phyloP scores from a whole-genome alignment of 495 filamentous ascomycete species.

The Penicillium odoratum region DNA sequence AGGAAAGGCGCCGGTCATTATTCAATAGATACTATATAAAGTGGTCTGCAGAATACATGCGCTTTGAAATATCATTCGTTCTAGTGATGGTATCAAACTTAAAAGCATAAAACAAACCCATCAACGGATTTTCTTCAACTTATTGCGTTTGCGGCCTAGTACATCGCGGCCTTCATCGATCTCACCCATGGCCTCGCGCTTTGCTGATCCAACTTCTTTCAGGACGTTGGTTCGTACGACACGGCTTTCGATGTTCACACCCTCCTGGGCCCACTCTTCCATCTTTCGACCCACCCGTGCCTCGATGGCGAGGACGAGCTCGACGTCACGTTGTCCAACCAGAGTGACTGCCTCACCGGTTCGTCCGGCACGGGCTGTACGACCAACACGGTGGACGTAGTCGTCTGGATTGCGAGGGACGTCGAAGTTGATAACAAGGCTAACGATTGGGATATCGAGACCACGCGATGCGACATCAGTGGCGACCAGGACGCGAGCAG shows the following conservation, averaged over 20 bases:
- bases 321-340: conserved; percentile 88
- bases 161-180: conserved; percentile 92
- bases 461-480: conserved; percentile 96
- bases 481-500: conserved; percentile 86
- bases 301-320: conserved; percentile 85
- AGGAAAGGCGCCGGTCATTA: background rate
- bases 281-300: conserved; percentile 76
- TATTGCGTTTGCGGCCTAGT: conserved; percentile 46
- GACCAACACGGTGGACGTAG: conserved; percentile 94
- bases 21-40: background rate
- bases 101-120: conserved; percentile 9
- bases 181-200: conserved; percentile 81
- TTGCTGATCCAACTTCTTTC: conserved; percentile 88
- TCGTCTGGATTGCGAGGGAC: conserved; percentile 94
- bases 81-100: conserved; percentile 18
- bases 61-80: conserved; percentile 3
- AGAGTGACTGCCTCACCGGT: conserved; percentile 81
- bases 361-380: conserved; percentile 88
- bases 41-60: background rate
- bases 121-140: conserved; percentile 48
- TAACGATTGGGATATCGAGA: conserved; percentile 92
- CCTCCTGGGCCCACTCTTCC: conserved; percentile 80
- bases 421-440: conserved; percentile 90
- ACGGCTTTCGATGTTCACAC: conserved; percentile 83
- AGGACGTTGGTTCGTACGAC: conserved; percentile 74